Evolutionary conservation across 805 yeast genomes (phyloP), one percentile per base, ranked within the genome.

Genomic region (Grigorovia humatica): DNA sequence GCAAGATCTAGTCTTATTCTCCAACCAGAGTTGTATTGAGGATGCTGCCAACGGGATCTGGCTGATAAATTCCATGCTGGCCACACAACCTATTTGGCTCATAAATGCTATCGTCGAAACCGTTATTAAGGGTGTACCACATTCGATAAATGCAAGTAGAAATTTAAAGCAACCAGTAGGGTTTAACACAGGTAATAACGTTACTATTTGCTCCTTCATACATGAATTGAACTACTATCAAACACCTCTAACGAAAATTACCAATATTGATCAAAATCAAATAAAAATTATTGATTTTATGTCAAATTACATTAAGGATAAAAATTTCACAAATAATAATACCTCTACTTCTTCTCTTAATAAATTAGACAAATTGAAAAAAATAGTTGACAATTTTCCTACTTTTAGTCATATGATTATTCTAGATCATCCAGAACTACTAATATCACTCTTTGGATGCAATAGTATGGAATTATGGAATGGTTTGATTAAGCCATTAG

Each of bases 71-170:
- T 70, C 75, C 47, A 64, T 68, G 1, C 72, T 70, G 48, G 81
- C 84, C 0, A 82, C 85, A 0, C 74, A 79, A 29, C 81, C 90
- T 1, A 64, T 78, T 6, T 85, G 91, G 91, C 68, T 85, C 42
- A 59, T 76, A 3, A 74, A 74, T 51, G 74, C 81, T 1, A 62
- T 84, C 20, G 66, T 82, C 9, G 88, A 83, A 57, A 74, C 72
- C 40, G 66, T 72, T 27, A 55, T 79, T 15, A 58, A 67, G 17
- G 85, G 81, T 4, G 46, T 43, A 18, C 74, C 80, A 13, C 47
- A 73, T 68, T 58, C 71, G 50, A 43, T 72, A 57, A 72, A 76
- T 69, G 54, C 60, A 15, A 23, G 13, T 9, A 17, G 18, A 11
- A 19, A 32, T 32, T 32, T 32, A 32, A 32, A 32, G 15, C 15